phyloP scores from a whole-genome alignment of 371 early-diverging fungal species.

The Pancytospora philotis region DNA sequence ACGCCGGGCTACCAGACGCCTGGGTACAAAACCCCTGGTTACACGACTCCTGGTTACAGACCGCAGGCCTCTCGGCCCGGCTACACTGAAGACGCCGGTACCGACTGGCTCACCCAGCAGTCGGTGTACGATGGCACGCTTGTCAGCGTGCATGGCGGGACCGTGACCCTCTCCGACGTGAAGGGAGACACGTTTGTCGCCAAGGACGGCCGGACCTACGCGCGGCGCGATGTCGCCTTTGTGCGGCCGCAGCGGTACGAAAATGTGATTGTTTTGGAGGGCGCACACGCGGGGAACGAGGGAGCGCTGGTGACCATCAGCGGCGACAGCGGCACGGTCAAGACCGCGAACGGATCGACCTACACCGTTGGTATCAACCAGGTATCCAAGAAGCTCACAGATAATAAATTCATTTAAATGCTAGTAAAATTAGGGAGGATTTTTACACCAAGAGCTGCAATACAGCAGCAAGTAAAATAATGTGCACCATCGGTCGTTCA shows the following conservation, averaged over 20 bases:
- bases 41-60: conserved; percentile 9
- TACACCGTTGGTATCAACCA: conserved; percentile 21
- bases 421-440: conserved; percentile 46
- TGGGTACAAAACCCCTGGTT: conserved; percentile 35
- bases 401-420: neutral
- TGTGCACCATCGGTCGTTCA: too few species aligned
- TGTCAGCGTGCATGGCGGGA: conserved; percentile 4
- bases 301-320: conserved; percentile 70
- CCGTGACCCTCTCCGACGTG: conserved; percentile 13
- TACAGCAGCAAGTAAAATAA: too few species aligned
- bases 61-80: conserved; percentile 6
- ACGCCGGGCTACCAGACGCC: conserved; percentile 33
- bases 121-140: conserved; percentile 23
- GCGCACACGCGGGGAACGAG: conserved; percentile 64
- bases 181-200: conserved; percentile 16
- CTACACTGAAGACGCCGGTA: conserved; percentile 11
- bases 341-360: conserved; percentile 54
- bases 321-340: conserved; percentile 69
- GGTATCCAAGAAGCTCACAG: conserved; percentile 29
- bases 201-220: conserved; percentile 10
- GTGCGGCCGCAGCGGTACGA: conserved; percentile 69
- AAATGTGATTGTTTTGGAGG: conserved; percentile 66
- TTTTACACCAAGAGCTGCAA: too few species aligned
- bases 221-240: conserved; percentile 61
- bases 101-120: conserved; percentile 13